Percentiles rank a stretch among this genome's conserved stretches.
Evolutionary conservation across 2,329 filamentous ascomycete species (phyloP).

Genomic region (Fusarium aywerte): DNA sequence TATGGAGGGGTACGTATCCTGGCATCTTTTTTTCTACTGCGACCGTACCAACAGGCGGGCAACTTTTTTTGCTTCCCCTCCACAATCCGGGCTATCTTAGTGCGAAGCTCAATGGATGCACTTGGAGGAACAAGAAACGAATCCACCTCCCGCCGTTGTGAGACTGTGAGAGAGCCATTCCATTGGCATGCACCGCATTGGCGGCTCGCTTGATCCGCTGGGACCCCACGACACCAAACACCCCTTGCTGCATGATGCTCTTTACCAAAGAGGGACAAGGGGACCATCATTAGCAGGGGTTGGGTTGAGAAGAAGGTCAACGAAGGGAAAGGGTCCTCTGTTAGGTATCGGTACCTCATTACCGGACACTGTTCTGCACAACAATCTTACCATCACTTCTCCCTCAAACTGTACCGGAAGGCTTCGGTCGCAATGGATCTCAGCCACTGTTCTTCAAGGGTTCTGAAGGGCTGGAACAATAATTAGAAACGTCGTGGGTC

Average conservation of each 20-base stretch:
- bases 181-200: slow-evolving; percentile 47
- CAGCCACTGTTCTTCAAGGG: slow-evolving; percentile 13
- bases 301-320: slow-evolving; percentile 38
- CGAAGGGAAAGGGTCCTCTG: slow-evolving; percentile 36
- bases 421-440: slow-evolving; percentile 35
- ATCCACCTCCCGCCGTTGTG: slow-evolving; percentile 40
- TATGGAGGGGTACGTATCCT: slow-evolving; percentile 48
- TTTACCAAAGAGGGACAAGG: slow-evolving; percentile 31
- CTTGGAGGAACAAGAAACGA: slow-evolving; percentile 23
- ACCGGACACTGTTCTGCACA: neutral
- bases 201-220: slow-evolving; percentile 46
- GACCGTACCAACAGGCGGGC: slow-evolving; percentile 29
- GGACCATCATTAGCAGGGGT: slow-evolving; percentile 35
- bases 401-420: slow-evolving; percentile 35
- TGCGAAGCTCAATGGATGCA: slow-evolving; percentile 35
- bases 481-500: slow-evolving; percentile 14
- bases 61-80: slow-evolving; percentile 35
- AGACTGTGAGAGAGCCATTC: slow-evolving; percentile 32
- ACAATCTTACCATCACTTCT: slow-evolving; percentile 9
- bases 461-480: slow-evolving; percentile 31
- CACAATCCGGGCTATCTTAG: slow-evolving; percentile 42
- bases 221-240: slow-evolving; percentile 41
- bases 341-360: slow-evolving; percentile 41
- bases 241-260: slow-evolving; percentile 42
- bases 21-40: slow-evolving; percentile 31